Percentiles rank a stretch among this genome's conserved stretches.
These are phyloP conservation scores for Scheffersomyces amazonensis DNA, from an alignment of 805 yeast genomes.

Conservation along the genomic window DNA sequence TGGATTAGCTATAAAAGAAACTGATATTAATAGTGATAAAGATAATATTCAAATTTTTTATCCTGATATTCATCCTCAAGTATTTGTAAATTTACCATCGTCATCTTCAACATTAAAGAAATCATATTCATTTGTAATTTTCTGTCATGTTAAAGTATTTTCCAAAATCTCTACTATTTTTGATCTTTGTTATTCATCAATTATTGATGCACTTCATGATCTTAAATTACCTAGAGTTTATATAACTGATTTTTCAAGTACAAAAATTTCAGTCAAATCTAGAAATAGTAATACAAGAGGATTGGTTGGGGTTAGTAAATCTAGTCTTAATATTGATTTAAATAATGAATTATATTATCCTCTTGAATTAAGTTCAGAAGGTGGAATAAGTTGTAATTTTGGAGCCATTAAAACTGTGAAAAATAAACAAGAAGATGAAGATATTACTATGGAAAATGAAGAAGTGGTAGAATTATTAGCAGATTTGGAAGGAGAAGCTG, in stretches of 20 bases:
- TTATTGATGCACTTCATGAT: constrained; percentile 58
- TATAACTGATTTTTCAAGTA: constrained; percentile 58
- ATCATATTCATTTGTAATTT: constrained; percentile 47
- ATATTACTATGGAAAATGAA: not conserved
- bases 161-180: constrained; percentile 80
- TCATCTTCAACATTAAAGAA: constrained; percentile 14
- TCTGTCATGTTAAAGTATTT: constrained; percentile 72
- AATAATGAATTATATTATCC: constrained; percentile 21
- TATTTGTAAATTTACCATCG: constrained; percentile 8
- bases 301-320: constrained; percentile 46
- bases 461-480: constrained; percentile 41
- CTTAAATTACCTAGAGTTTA: constrained; percentile 66
- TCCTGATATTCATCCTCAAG: constrained; percentile 17
- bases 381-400: constrained; percentile 51
- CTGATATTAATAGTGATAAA: constrained; percentile 11
- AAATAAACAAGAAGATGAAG: constrained; percentile 9
- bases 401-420: constrained; percentile 48
- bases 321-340: constrained; percentile 53
- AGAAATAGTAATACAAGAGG: constrained; percentile 31
- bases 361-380: constrained; percentile 36
- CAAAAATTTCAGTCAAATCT: constrained; percentile 50
- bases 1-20: constrained; percentile 16
- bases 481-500: constrained; percentile 84
- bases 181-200: constrained; percentile 71
- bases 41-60: constrained; percentile 17